These are phyloP conservation scores for Pseudogymnoascus sp. DNA, from an alignment of 2,329 filamentous ascomycete species.

Conservation along the genomic window DNA sequence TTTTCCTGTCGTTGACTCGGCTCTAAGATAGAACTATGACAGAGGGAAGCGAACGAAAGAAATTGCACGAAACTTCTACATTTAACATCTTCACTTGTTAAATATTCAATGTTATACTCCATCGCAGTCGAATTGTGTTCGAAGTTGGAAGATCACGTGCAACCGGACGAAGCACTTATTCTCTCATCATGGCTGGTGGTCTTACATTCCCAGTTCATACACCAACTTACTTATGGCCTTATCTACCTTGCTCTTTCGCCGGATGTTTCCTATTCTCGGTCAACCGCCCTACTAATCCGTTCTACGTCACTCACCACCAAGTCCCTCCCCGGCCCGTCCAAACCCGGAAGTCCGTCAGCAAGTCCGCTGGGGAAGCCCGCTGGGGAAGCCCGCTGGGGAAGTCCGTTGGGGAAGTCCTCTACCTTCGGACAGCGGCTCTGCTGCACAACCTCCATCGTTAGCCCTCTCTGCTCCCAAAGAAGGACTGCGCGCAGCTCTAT, in stretches of 20 bases:
- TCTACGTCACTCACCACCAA: background rate
- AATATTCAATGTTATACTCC: background rate
- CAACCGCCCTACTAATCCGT: background rate
- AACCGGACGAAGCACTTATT: background rate
- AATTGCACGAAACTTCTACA: no score
- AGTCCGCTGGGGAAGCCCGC: background rate
- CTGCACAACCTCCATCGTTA: background rate
- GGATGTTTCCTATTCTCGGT: background rate
- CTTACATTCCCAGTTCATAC: background rate
- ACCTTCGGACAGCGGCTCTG: background rate
- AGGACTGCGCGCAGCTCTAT: background rate
- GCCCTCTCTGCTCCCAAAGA: background rate
- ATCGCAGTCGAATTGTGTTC: background rate
- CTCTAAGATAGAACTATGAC: no score
- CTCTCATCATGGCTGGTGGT: background rate
- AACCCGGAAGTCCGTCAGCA: background rate
- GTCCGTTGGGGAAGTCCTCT: background rate
- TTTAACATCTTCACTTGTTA: no score
- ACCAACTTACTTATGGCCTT: background rate
- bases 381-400: background rate
- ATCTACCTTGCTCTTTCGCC: background rate
- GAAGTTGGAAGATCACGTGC: background rate
- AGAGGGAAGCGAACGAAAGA: no score
- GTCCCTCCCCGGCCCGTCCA: background rate
- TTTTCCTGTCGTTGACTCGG: no score